phyloP scores from a whole-genome alignment of 1,284 basidiomycete genomes.

The Cryptococcus wingfieldii region DNA sequence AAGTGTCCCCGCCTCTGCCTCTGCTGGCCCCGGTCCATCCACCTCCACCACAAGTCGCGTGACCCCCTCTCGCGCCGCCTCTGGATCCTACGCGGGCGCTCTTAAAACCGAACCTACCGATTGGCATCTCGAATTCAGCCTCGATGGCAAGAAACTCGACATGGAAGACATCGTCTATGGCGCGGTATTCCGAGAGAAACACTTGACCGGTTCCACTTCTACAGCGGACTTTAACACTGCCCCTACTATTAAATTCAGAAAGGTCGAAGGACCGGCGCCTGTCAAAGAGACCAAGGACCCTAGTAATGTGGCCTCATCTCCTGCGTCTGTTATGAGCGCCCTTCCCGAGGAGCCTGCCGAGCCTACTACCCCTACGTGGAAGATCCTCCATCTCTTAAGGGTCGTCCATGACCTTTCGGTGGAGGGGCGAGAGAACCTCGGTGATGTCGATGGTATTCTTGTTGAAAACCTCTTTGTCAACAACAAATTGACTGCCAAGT shows the following conservation, averaged over 20 bases:
- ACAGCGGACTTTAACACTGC: slow-evolving; percentile 14
- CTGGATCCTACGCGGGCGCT: slow-evolving; percentile 84
- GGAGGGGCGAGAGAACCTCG: slow-evolving; percentile 40
- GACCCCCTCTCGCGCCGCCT: slow-evolving; percentile 49
- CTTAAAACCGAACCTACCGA: slow-evolving; percentile 86
- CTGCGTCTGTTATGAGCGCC: slow-evolving; percentile 33
- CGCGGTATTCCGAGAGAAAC: slow-evolving; percentile 64
- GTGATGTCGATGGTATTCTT: slow-evolving; percentile 43
- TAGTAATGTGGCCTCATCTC: slow-evolving; percentile 23
- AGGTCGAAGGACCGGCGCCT: slow-evolving; percentile 76
- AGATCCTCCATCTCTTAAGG: slow-evolving; percentile 83
- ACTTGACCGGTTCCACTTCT: slow-evolving; percentile 5
- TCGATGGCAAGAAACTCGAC: slow-evolving; percentile 77
- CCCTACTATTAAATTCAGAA: slow-evolving; percentile 75
- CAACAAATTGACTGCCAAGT: slow-evolving; percentile 95
- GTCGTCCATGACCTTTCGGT: slow-evolving; percentile 76
- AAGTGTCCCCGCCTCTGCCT: slow-evolving; percentile 10
- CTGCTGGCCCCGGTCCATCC: not conserved
- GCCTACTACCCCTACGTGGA: slow-evolving; percentile 71
- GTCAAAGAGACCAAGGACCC: slow-evolving; percentile 3
- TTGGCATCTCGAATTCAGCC: slow-evolving; percentile 94
- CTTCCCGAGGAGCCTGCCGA: slow-evolving; percentile 71
- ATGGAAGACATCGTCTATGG: slow-evolving; percentile 92
- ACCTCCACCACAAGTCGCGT: slow-evolving; percentile 23
- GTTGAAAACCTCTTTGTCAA: slow-evolving; percentile 86